Evolutionary conservation across 2,329 filamentous ascomycete species (phyloP), one percentile per base, ranked within the genome.

Genomic region (Bipolaris zeicola): DNA sequence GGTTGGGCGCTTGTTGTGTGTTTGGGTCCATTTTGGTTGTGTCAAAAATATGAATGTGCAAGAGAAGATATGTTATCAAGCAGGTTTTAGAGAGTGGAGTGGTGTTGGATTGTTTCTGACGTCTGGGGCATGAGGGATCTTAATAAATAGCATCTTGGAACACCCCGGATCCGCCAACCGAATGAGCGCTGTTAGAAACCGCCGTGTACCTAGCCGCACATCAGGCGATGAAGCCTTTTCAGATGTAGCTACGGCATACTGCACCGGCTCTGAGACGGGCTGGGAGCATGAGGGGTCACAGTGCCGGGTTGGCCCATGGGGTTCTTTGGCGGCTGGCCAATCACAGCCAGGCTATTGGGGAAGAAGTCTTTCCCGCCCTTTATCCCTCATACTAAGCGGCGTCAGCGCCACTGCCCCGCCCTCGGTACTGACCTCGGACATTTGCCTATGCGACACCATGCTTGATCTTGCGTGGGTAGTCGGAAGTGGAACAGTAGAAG

Each of bases 321-420:
- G 52, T 28, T 31, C 16, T 34, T 38, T 41, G 48, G 14, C 16
- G 6, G 11, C 37, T 49, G 89, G 76, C 94, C 89, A 80, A 90
- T 92, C 59, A 77, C 71, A 65, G 60, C 46, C 28, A 45, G 41
- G 47, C 31, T 41, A 45, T 44, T 44, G 36, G 16, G 72, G 72
- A 62, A 63, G 61, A 74, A 66, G 42, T 49, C 61, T 69, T 65
- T 61, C 16, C 69, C 71, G 55, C 50, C 56, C 10, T 49, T 70
- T 54, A 57, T 66, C 65, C 69, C 24, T 10, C 31, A 10, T 24
- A 13, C 37, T 18, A 54, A 44, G 50, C 38, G 45, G 38, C 33
- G 36, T 28, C 38, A 55, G 51, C 49, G 26, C 22, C 34, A 33
- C 28, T 60, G 61, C 69, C 70, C 69, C 70, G 62, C 66, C 63